Percentiles rank a stretch among this genome's conserved stretches.
phyloP scores from a whole-genome alignment of 352 stramenopile species.

The Phytophthora tentaculata region DNA sequence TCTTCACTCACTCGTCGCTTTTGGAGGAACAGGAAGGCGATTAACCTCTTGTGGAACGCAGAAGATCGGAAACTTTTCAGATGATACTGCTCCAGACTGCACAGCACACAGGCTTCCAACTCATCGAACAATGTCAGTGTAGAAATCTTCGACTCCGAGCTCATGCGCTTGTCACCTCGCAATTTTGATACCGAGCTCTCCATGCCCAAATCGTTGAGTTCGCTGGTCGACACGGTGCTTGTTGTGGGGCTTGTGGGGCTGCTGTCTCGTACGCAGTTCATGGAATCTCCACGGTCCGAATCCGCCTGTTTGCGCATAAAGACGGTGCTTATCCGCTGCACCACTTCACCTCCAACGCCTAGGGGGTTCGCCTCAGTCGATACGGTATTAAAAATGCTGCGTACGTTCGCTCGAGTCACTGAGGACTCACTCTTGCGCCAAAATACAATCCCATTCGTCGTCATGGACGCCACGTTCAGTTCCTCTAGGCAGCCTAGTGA shows the following conservation, averaged over 20 bases:
- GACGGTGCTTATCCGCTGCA: slow-evolving; percentile 51
- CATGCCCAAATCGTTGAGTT: slow-evolving; percentile 34
- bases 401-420: slow-evolving; percentile 40
- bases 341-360: slow-evolving; percentile 63
- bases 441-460: slow-evolving; percentile 68
- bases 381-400: slow-evolving; percentile 43
- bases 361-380: slow-evolving; percentile 52
- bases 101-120: slow-evolving; percentile 75
- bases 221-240: slow-evolving; percentile 33
- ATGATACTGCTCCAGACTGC: slow-evolving; percentile 66
- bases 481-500: slow-evolving; percentile 60
- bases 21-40: slow-evolving; percentile 93
- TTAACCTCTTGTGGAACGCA: slow-evolving; percentile 78
- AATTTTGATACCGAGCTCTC: slow-evolving; percentile 17
- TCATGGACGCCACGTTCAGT: slow-evolving; percentile 69
- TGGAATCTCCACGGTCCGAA: slow-evolving; percentile 25
- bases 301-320: slow-evolving; percentile 51
- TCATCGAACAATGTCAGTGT: slow-evolving; percentile 70
- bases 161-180: slow-evolving; percentile 22
- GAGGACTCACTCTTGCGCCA: slow-evolving; percentile 62
- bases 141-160: slow-evolving; percentile 26
- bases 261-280: slow-evolving; percentile 35
- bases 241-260: slow-evolving; percentile 33
- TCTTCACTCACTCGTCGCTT: slow-evolving; percentile 92
- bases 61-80: slow-evolving; percentile 83